Percentiles rank a stretch among this genome's conserved stretches.
These are phyloP conservation scores for Mortierella sp. DNA, from an alignment of 371 early-diverging fungal genomes.

Conservation along the genomic window DNA sequence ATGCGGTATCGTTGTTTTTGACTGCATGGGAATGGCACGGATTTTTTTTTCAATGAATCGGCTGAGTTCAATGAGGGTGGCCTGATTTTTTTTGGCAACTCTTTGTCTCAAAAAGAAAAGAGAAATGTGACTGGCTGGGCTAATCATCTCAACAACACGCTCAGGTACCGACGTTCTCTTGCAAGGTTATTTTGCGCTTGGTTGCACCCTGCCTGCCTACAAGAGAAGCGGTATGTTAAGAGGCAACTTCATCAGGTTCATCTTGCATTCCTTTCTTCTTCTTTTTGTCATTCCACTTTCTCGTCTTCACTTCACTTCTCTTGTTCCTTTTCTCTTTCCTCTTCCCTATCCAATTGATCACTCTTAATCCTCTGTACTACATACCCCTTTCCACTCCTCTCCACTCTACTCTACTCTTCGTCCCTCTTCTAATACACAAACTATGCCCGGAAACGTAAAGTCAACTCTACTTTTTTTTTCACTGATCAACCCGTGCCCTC, in stretches of 20 bases:
- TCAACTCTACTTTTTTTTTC: background rate
- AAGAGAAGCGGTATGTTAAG: too few relatives aligned
- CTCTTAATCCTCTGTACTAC: background rate
- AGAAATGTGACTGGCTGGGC: conserved; percentile 7
- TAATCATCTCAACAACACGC: background rate
- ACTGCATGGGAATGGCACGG: background rate
- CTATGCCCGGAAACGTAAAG: conserved; percentile 55
- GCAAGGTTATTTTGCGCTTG: too few relatives aligned
- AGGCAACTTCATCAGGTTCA: background rate
- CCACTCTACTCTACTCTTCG: background rate
- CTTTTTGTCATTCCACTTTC: background rate
- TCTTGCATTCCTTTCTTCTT: background rate
- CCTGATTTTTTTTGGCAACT: conserved; percentile 43
- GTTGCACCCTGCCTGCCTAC: too few relatives aligned
- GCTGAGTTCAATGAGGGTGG: conserved; percentile 22
- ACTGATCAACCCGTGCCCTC: background rate
- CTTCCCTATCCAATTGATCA: background rate
- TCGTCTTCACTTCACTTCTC: background rate
- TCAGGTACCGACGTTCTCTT: conserved; percentile 9
- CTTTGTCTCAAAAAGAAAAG: background rate
- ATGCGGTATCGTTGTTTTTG: background rate
- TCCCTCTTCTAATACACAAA: background rate
- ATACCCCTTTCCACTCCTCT: conserved; percentile 8
- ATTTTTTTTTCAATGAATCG: background rate
- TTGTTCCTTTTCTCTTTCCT: background rate